A percentile compares a stretch with the other conserved stretches of the same genome.
phyloP scores from a whole-genome alignment of 805 yeast genomes.

The Candida golubevii region DNA sequence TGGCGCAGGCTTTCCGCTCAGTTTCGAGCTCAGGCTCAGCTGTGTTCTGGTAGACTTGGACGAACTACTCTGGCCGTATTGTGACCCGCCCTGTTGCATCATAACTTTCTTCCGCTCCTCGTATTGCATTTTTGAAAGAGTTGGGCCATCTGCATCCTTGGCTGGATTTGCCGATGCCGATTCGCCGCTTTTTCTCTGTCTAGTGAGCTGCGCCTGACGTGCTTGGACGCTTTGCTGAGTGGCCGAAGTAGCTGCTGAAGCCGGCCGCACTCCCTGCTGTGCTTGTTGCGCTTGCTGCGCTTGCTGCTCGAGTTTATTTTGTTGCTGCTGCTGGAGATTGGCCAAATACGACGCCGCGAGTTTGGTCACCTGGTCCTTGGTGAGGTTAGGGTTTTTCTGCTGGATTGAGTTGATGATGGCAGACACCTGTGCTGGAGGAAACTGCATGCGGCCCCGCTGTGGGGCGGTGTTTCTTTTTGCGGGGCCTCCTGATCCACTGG shows the following conservation, averaged over 20 bases:
- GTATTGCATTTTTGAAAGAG: constrained; percentile 29
- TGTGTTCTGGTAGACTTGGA: background rate
- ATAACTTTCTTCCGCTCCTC: constrained; percentile 35
- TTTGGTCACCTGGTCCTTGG: constrained; percentile 61
- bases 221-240: constrained; percentile 10
- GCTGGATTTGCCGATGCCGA: constrained; percentile 4
- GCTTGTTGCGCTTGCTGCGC: background rate
- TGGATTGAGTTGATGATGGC: constrained; percentile 63
- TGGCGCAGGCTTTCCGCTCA: background rate
- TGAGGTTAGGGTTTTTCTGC: constrained; percentile 57
- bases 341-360: constrained; percentile 64
- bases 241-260: constrained; percentile 10
- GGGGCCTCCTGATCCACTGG: background rate
- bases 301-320: constrained; percentile 23
- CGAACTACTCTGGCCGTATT: constrained; percentile 7
- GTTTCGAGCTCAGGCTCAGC: no score
- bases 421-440: constrained; percentile 61
- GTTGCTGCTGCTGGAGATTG: constrained; percentile 51
- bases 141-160: constrained; percentile 20
- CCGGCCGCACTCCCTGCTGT: constrained; percentile 7
- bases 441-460: constrained; percentile 34
- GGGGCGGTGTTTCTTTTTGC: constrained; percentile 9
- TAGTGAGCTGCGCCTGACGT: constrained; percentile 12
- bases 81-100: constrained; percentile 23
- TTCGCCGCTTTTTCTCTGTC: constrained; percentile 13